Evolutionary conservation across 768 basidiomycete genomes (phyloP), one percentile per base, ranked within the genome.

Genomic region (Russula foetens): DNA sequence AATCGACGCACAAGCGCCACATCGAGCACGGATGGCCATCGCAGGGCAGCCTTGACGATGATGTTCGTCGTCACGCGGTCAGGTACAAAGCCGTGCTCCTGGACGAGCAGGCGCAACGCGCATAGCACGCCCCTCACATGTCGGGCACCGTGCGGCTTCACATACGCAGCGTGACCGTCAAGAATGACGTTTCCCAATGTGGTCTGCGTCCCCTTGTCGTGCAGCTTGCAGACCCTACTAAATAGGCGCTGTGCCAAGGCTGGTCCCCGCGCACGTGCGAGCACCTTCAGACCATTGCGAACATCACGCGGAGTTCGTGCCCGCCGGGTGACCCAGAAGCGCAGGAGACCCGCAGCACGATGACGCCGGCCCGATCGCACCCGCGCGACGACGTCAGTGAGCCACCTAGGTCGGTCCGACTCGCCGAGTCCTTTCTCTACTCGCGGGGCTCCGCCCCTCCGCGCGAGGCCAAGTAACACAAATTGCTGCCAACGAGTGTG

Each of bases 31-130:
- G 67, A 62, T 33, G 71, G 73, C 81, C 84, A 86, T 19, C 71
- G 69, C 59, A 92, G 70, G 63, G 85, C 73, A 8, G 77, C 79
- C 68, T 84, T 84, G 61, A 89, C 60, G 46, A 91, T 53, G 49
- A 90, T 81, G 67, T 92, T 91, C 57, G 81, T 73, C 5, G 90
- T 90, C 41, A 86, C 75, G 11, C 84, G 77, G 69, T 92, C 88
- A 9, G 84, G 81, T 12, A 68, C 68, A 68, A 90, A 88, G 7
- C 71, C 76, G 39, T 77, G 75, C 46, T 74, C 67, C 50, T 71
- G 65, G 46, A 74, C 69, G 31, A 90, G 76, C 14, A 73, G 62
- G 38, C 75, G 69, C 55, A 82, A 75, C 31, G 76, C 70, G 5
- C 67, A 69, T 21, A 74, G 56, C 19, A 79, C 64, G 60, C 74